phyloP scores from a whole-genome alignment of 192 early-diverging fungal genomes.

The Phycomyces blakesleeanus region DNA sequence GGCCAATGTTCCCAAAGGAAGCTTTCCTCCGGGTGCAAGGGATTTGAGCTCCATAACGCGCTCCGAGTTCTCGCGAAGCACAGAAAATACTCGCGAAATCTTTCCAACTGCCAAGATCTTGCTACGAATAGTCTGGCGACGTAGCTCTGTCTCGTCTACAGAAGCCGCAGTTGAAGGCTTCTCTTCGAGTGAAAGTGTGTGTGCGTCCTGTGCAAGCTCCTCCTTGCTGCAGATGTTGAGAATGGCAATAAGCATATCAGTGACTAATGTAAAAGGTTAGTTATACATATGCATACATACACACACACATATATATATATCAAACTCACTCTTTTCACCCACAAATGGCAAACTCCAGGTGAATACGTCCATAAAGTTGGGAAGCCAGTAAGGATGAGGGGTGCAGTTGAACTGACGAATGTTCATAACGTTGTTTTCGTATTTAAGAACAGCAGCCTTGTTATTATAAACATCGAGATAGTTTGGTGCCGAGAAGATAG shows the following conservation, averaged over 20 bases:
- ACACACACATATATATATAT: not conserved
- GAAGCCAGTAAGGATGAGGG: constrained; percentile 97
- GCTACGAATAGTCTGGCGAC: constrained; percentile 69
- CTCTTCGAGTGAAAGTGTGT: constrained; percentile 8
- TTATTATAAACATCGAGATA: constrained; percentile 98
- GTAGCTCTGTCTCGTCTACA: constrained; percentile 55
- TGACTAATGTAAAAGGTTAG: constrained; percentile 52
- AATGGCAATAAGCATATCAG: constrained; percentile 94
- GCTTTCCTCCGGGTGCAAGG: constrained; percentile 73
- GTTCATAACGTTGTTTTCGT: constrained; percentile 99
- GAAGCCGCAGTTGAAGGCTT: constrained; percentile 1
- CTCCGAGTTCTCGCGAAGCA: constrained; percentile 89
- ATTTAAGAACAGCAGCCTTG: constrained; percentile 97
- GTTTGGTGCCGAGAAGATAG: constrained; percentile 97
- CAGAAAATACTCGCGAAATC: constrained; percentile 86
- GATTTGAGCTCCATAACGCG: constrained; percentile 90
- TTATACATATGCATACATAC: not conserved
- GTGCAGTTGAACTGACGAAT: constrained; percentile 91
- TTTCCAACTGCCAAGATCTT: constrained; percentile 93
- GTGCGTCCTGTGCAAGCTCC: constrained; percentile 72
- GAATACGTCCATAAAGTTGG: constrained; percentile 99
- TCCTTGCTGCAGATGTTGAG: constrained; percentile 95
- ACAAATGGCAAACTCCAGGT: constrained; percentile 98
- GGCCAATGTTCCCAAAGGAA: constrained; percentile 85
- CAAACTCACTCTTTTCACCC: constrained; percentile 87